Evolutionary conservation across 352 stramenopile genomes (phyloP).

Genomic region (Globisporangium radiosum): DNA sequence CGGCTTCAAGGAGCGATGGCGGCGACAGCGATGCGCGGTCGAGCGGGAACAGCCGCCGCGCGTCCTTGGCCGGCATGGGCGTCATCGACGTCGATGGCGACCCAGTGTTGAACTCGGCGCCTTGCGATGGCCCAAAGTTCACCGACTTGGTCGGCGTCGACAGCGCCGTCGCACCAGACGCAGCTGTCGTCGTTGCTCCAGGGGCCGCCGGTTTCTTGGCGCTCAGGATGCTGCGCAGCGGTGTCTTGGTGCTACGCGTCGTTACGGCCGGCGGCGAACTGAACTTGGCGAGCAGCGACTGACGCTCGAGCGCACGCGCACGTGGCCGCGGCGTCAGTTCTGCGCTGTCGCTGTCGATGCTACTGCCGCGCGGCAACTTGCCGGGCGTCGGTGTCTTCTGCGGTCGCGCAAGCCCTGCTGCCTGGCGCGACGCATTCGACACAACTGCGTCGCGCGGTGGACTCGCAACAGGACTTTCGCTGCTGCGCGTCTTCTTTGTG

Average conservation of each 20-base stretch:
- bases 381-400: constrained; percentile 15
- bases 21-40: constrained; percentile 21
- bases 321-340: neutral
- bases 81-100: constrained; percentile 86
- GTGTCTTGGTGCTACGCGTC: constrained; percentile 26
- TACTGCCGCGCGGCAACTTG: constrained; percentile 3
- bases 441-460: constrained; percentile 10
- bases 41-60: constrained; percentile 57
- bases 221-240: constrained; percentile 72
- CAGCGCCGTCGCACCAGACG: constrained; percentile 8
- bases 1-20: constrained; percentile 7
- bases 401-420: constrained; percentile 9
- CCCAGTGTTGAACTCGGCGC: constrained; percentile 71
- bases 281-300: constrained; percentile 12
- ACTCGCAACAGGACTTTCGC: constrained; percentile 4
- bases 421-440: constrained; percentile 7
- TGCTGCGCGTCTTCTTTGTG: constrained; percentile 9
- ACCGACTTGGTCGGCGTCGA: constrained; percentile 76
- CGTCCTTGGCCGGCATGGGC: constrained; percentile 57
- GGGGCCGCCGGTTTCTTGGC: constrained; percentile 42
- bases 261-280: constrained; percentile 11
- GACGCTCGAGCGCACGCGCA: neutral
- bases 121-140: constrained; percentile 76
- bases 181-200: constrained; percentile 5
- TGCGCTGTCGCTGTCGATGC: neutral